Conservation (phyloP, 2,329 filamentous ascomycete species). For the Cladosporium austrohemisphaericum region DNA sequence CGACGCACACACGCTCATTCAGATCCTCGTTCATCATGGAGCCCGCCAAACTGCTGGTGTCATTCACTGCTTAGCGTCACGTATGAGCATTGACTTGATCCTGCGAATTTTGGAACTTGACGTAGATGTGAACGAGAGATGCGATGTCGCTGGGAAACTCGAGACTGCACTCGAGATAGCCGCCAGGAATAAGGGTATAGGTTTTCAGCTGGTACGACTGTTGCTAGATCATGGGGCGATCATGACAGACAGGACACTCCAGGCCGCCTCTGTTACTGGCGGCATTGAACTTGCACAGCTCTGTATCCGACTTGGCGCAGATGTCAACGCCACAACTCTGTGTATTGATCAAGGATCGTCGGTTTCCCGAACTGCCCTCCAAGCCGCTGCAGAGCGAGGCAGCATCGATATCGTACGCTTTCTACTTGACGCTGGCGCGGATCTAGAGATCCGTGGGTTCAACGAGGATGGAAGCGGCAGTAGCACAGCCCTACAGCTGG, state of each 20-base stretch:
- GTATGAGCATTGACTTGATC: too few species aligned
- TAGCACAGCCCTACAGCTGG: conserved; percentile 1
- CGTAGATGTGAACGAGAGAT: background rate
- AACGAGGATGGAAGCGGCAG: too few species aligned
- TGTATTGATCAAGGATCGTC: background rate
- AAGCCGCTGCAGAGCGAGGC: background rate
- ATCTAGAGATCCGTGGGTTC: too few species aligned
- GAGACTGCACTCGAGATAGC: too few species aligned
- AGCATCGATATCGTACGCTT: background rate
- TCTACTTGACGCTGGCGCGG: background rate
- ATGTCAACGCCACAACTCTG: background rate
- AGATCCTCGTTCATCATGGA: too few species aligned
- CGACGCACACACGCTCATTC: too few species aligned
- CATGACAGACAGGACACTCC: background rate
- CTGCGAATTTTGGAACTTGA: background rate
- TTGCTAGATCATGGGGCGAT: background rate
- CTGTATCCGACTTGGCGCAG: background rate
- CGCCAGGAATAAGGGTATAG: too few species aligned
- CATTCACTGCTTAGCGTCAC: too few species aligned
- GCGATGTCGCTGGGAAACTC: background rate
- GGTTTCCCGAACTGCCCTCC: background rate
- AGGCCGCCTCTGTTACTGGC: background rate
- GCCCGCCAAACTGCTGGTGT: too few species aligned
- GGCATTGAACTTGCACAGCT: background rate
- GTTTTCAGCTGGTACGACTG: background rate